Evolutionary conservation across 345 rosid genomes (phyloP).

Genomic region (Eucalyptus globulus): DNA sequence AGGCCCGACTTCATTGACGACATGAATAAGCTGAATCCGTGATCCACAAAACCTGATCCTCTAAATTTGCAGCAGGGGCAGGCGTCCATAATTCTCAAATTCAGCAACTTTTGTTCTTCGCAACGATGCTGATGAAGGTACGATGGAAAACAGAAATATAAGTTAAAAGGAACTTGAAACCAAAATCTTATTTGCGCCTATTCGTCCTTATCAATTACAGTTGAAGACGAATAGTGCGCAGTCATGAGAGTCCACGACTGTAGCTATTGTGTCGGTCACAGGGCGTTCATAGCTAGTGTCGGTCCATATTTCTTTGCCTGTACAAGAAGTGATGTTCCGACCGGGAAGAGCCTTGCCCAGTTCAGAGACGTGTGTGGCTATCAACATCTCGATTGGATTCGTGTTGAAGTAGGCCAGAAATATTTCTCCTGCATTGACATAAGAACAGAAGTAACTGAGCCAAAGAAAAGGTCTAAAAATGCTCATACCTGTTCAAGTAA

Average conservation of each 20-base stretch:
- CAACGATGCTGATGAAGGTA: not conserved
- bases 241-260: slow-evolving; percentile 39
- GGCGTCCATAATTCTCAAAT: not conserved
- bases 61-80: not conserved
- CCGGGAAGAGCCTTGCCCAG: slow-evolving; percentile 27
- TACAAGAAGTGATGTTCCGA: slow-evolving; percentile 7
- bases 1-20: not conserved
- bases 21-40: not conserved
- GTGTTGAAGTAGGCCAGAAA: slow-evolving; percentile 51
- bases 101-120: not conserved
- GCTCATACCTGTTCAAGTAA: not conserved
- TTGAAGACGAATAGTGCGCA: slow-evolving; percentile 45
- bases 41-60: not conserved
- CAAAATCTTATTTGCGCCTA: not conserved
- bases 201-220: slow-evolving; percentile 11
- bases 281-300: slow-evolving; percentile 12
- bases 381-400: slow-evolving; percentile 13
- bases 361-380: slow-evolving; percentile 47
- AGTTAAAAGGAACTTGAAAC: not conserved
- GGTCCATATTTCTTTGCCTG: slow-evolving; percentile 52
- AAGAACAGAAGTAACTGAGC: not conserved
- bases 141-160: not conserved
- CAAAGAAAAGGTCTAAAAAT: not conserved
- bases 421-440: slow-evolving; percentile 22
- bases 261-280: slow-evolving; percentile 5